These are phyloP conservation scores for Cymbopogon flexuosus DNA, from an alignment of 202 grass and related monocot genomes.

Conservation along the genomic window DNA sequence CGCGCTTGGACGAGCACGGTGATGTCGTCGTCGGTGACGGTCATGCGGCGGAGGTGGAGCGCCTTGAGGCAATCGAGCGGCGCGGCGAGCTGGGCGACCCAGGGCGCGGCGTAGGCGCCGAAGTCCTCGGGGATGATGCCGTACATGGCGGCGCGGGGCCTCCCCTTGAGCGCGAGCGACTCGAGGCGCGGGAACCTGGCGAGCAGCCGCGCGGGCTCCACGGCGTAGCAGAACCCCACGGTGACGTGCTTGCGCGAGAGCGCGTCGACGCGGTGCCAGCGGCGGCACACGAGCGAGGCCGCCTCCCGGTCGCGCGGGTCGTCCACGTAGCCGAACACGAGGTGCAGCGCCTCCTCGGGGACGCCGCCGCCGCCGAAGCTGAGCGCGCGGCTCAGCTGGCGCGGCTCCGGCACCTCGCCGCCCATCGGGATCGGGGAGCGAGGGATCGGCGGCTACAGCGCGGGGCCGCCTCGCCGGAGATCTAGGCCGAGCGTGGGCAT, in stretches of 20 bases:
- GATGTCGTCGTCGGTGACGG: conserved; percentile 52
- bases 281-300: conserved; percentile 56
- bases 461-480: conserved; percentile 4
- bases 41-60: conserved; percentile 66
- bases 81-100: conserved; percentile 48
- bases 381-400: conserved; percentile 36
- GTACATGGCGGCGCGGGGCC: conserved; percentile 74
- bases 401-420: conserved; percentile 34
- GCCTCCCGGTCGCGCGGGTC: conserved; percentile 63
- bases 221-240: conserved; percentile 64
- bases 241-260: conserved; percentile 71
- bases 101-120: conserved; percentile 65
- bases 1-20: conserved; percentile 44
- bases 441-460: conserved; percentile 17
- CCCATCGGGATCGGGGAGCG: background rate
- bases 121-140: conserved; percentile 73
- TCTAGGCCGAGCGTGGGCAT: conserved; percentile 32
- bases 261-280: conserved; percentile 65
- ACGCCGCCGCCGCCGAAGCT: conserved; percentile 22
- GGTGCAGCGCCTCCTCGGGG: conserved; percentile 52
- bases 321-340: conserved; percentile 54
- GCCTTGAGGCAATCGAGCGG: conserved; percentile 73
- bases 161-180: conserved; percentile 65
- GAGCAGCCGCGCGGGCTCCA: conserved; percentile 37
- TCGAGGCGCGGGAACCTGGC: conserved; percentile 53